Percentiles rank a stretch among this genome's conserved stretches.
phyloP scores from a whole-genome alignment of 345 rosid species.

The Turnera subulata region DNA sequence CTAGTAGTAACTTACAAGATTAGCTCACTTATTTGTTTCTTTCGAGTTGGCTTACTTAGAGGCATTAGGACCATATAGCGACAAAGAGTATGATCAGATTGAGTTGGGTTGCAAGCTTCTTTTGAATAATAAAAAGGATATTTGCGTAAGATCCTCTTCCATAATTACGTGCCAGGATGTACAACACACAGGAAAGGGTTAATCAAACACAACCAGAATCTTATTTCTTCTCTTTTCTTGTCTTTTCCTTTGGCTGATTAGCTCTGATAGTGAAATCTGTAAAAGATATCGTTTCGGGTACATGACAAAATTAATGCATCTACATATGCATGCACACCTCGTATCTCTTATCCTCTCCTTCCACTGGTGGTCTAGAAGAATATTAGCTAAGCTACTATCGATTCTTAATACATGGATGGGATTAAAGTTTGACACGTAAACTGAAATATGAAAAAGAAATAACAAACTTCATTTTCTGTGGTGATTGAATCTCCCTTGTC shows the following conservation, averaged over 20 bases:
- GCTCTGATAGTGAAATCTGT: slow-evolving; percentile 22
- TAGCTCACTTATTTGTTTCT: slow-evolving; percentile 13
- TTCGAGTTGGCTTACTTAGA: slow-evolving; percentile 14
- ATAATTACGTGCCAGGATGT: slow-evolving; percentile 48
- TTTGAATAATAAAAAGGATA: slow-evolving; percentile 15
- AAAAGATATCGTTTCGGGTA: slow-evolving; percentile 11
- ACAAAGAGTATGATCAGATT: slow-evolving; percentile 26
- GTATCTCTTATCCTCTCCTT: slow-evolving; percentile 28
- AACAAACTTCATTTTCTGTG: too few relatives aligned
- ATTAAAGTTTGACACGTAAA: too few relatives aligned
- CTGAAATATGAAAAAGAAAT: too few relatives aligned
- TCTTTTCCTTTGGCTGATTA: slow-evolving; percentile 34
- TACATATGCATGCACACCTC: slow-evolving; percentile 6
- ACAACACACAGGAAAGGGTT: slow-evolving; percentile 16
- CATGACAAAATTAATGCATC: slow-evolving; percentile 21
- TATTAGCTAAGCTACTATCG: too few relatives aligned
- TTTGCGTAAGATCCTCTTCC: slow-evolving; percentile 26
- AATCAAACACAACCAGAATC: slow-evolving; percentile 20
- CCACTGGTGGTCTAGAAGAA: background rate
- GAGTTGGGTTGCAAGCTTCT: slow-evolving; percentile 25
- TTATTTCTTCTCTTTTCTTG: slow-evolving; percentile 36
- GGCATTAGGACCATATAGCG: slow-evolving; percentile 8
- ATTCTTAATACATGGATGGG: too few relatives aligned
- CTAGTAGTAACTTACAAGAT: slow-evolving; percentile 21
- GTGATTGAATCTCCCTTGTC: too few relatives aligned